Conservation (phyloP, 148 eudicot genomes). For the Chenopodium suecicum region DNA sequence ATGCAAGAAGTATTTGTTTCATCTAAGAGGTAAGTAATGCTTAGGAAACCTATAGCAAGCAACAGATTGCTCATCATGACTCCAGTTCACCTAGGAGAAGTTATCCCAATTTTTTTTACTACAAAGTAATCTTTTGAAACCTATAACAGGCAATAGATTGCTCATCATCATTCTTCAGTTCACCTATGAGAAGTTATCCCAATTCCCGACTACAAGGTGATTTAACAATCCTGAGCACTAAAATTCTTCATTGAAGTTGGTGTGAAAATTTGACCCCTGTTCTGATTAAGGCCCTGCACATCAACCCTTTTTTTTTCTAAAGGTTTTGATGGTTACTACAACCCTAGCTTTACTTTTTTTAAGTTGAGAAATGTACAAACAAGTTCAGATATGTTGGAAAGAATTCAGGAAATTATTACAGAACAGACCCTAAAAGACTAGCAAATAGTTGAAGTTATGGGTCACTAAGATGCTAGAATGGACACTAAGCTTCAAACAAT, state of each 20-base stretch:
- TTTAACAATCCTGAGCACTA: background rate
- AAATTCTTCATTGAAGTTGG: background rate
- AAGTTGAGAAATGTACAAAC: background rate
- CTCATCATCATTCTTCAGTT: background rate
- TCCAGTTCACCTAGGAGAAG: background rate
- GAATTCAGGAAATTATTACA: background rate
- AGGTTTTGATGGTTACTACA: background rate
- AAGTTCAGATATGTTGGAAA: background rate
- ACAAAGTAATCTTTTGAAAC: background rate
- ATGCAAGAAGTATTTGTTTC: background rate
- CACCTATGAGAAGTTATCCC: background rate
- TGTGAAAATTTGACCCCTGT: background rate
- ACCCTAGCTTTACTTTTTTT: background rate
- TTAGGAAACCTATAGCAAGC: background rate
- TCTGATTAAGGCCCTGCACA: background rate
- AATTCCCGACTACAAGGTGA: background rate
- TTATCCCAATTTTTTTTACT: background rate
- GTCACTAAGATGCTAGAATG: background rate
- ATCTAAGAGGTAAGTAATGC: background rate
- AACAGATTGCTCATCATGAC: background rate
- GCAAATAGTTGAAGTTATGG: background rate
- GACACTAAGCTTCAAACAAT: background rate
- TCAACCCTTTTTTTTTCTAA: too few relatives aligned
- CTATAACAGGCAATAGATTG: background rate
- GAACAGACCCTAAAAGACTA: background rate